Base-by-base conservation (phyloP, 1,139 yeast species). In the Citeromyces hawaiiensis region DNA sequence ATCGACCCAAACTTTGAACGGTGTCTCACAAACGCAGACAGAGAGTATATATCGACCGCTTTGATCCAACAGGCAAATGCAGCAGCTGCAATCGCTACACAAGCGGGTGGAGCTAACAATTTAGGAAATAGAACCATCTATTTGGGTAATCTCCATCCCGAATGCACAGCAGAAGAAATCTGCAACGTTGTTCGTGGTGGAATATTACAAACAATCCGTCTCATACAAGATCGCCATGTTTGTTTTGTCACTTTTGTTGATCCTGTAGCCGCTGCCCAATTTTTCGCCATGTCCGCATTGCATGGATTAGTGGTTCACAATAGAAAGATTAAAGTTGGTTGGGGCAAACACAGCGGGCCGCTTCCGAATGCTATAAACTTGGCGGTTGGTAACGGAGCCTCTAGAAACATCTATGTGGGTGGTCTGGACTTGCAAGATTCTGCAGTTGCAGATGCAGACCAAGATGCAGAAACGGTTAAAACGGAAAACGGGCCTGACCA, bases 1-100 rank as follows among this genome's bases (percentile, higher is more conserved):
- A 70, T 87, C 48, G 87, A 88, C 35, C 94, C 94, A 17, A 94
- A 94, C 21, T 76, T 80, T 74, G 95, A 83, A 54, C 87, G 83
- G 54, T 66, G 83, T 43, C 39, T 53, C 31, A 79, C 79, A 21
- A 82, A 82, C 44, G 86, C 88, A 17, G 95, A 87, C 56, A 48
- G 58, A 36, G 61, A 57, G 40, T 44, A 53, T 38, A 57, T 59
- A 48, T 72, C 79, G 2, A 64, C 70, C 36, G 80, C 81, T 2
- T 64, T 74, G 47, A 79, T 73, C 36, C 79, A 76, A 53, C 85
- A 77, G 54, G 71, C 79, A 36, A 76, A 76, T 36, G 80, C 83
- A 8, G 85, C 87, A 15, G 80, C 83, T 19, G 78, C 78, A 49
- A 73, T 79, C 44, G 86, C 86, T 0, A 72, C 85, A 7, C 74